Base-by-base conservation (phyloP, 176 grass and related monocot species). In the Elaeis guineensis region DNA sequence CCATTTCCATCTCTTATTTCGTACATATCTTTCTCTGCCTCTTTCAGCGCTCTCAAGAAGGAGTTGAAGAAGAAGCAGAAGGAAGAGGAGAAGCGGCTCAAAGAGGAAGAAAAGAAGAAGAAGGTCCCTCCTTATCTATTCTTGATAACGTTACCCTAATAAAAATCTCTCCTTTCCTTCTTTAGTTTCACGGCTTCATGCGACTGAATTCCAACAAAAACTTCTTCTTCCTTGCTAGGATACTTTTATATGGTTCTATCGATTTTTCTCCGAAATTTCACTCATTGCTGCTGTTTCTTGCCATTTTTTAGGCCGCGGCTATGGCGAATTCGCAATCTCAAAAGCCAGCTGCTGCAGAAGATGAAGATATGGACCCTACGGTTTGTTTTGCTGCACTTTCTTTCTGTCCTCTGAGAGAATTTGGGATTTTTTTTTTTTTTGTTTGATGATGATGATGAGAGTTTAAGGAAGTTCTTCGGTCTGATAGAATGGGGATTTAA, bases 361-460 rank as follows among this genome's bases (percentile, higher is more conserved):
- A 97, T 16, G 87, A 97, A 17, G 92, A 97, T 26, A 91, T 88
- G 83, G 92, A 97, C 65, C 92, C 92, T 39, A 97, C 80, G 25
- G 92, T 97, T 79, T 78, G 79, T 60, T 17, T 18, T 17, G 44
- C 53, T 25, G 17, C 39, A 1, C 52, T 54, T 68, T 67, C n/a
- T 21, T n/a, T 58, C 53, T 29, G 17, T 50, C 59, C 16, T 35
- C 7, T 9, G 25, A 5, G 25, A 28, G 49, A 58, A 18, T 17
- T 16, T 5, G 4, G 21, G 54, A 5, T 25, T 32, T 63, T 60
- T 3, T 15, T 49, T 35, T 6, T 2, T 9, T 35, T 35, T 28
- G 5, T 0, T 5, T 28, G 25, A 5, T 28, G 25, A 28, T 28
- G 25, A 28, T 30, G 28, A 5, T 30, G 28, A 30, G 25, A 30